phyloP scores from a whole-genome alignment of 495 filamentous ascomycete species.

The Penicillium ucsense region DNA sequence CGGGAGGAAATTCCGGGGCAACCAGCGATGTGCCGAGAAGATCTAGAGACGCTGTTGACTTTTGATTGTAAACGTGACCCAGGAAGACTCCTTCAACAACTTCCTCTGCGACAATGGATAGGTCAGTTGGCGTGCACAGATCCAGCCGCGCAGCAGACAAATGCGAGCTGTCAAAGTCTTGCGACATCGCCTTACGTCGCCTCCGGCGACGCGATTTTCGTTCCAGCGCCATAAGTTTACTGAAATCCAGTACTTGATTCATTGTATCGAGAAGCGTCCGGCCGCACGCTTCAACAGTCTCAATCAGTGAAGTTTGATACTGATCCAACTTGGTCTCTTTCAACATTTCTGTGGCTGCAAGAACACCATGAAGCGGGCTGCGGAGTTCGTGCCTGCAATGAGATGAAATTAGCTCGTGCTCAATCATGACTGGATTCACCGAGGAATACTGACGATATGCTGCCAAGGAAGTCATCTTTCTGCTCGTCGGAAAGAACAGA shows the following conservation, averaged over 20 bases:
- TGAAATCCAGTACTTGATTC: slow-evolving; percentile 63
- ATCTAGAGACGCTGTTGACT: slow-evolving; percentile 10
- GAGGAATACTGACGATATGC: slow-evolving; percentile 38
- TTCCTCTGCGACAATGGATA: slow-evolving; percentile 32
- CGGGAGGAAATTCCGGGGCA: neutral
- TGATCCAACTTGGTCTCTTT: slow-evolving; percentile 28
- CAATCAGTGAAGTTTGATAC: slow-evolving; percentile 51
- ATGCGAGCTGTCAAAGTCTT: slow-evolving; percentile 3
- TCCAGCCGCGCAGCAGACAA: slow-evolving; percentile 27
- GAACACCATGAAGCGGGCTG: slow-evolving; percentile 64
- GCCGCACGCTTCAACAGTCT: slow-evolving; percentile 65
- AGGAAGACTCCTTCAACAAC: slow-evolving; percentile 40
- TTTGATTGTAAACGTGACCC: slow-evolving; percentile 32
- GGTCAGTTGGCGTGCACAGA: slow-evolving; percentile 24
- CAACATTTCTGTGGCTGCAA: slow-evolving; percentile 59
- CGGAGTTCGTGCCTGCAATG: slow-evolving; percentile 53
- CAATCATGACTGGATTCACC: too few relatives aligned
- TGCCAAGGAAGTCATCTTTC: slow-evolving; percentile 66
- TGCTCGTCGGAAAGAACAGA: slow-evolving; percentile 44
- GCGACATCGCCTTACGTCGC: slow-evolving; percentile 6
- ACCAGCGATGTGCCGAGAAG: slow-evolving; percentile 3
- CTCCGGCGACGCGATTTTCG: slow-evolving; percentile 26
- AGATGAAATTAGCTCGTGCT: too few relatives aligned
- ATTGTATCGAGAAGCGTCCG: slow-evolving; percentile 67
- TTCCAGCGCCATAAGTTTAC: slow-evolving; percentile 51